Conservation (phyloP, 805 yeast genomes). For the Sugiyamaella chiloensis region DNA sequence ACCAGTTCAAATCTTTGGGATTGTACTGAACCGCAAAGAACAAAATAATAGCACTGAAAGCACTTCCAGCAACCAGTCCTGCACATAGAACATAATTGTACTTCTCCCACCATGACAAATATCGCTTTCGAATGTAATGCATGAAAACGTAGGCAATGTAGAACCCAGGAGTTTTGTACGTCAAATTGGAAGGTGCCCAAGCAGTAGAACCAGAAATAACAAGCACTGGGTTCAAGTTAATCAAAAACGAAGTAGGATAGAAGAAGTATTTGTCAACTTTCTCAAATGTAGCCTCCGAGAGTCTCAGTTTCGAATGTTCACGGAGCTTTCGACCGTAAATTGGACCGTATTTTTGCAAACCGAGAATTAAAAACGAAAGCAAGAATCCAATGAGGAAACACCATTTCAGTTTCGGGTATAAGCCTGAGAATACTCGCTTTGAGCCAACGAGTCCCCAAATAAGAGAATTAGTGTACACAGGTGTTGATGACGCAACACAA, state of each 20-base stretch:
- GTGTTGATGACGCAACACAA: conserved; percentile 40
- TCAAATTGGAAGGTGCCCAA: conserved; percentile 44
- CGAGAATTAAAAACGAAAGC: conserved; percentile 20
- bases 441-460: conserved; percentile 48
- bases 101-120: conserved; percentile 52
- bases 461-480: conserved; percentile 45
- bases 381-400: conserved; percentile 43
- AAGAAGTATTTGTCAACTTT: conserved; percentile 29
- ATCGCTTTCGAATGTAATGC: conserved; percentile 42
- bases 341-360: conserved; percentile 28
- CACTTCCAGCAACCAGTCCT: conserved; percentile 49
- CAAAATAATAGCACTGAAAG: conserved; percentile 45
- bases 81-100: conserved; percentile 49
- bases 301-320: conserved; percentile 8
- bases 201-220: conserved; percentile 45
- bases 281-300: conserved; percentile 12
- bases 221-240: conserved; percentile 37
- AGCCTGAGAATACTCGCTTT: conserved; percentile 35
- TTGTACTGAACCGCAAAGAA: conserved; percentile 43
- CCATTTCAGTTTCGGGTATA: conserved; percentile 47
- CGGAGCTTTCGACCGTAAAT: conserved; percentile 14
- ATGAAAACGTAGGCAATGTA: conserved; percentile 43
- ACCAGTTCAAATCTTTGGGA: conserved; percentile 40
- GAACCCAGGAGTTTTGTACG: conserved; percentile 43
- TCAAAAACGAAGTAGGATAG: neutral